phyloP scores from a whole-genome alignment of 1,139 yeast genomes.

The Protomyces lactucae-debilis region DNA sequence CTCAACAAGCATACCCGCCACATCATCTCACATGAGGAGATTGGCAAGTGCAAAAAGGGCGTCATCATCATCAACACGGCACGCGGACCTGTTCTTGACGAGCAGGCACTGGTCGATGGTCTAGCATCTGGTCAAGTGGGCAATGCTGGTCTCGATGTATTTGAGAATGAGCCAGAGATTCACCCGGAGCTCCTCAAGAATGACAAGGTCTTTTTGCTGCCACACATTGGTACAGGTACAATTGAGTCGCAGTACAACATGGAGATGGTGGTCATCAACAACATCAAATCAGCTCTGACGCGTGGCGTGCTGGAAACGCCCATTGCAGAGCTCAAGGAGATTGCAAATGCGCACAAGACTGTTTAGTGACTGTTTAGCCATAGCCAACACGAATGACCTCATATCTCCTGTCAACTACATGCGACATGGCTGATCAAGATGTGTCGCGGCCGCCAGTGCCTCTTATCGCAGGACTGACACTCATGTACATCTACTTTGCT shows the following conservation, averaged over 20 bases:
- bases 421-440: too few species aligned
- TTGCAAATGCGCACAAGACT: conserved; percentile 7
- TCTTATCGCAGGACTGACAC: neutral
- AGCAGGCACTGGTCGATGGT: conserved; percentile 63
- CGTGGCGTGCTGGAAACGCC: conserved; percentile 56
- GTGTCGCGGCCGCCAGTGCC: neutral
- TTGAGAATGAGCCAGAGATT: conserved; percentile 67
- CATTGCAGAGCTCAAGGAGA: conserved; percentile 32
- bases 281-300: conserved; percentile 44
- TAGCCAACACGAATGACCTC: neutral
- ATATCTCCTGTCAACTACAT: neutral
- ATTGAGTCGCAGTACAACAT: conserved; percentile 52
- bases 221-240: conserved; percentile 65
- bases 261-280: conserved; percentile 53
- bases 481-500: conserved; percentile 5
- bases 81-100: conserved; percentile 69
- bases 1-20: conserved; percentile 52
- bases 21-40: conserved; percentile 51
- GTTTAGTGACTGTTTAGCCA: neutral
- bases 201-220: conserved; percentile 53
- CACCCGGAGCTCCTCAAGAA: conserved; percentile 39
- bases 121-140: conserved; percentile 61
- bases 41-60: conserved; percentile 61
- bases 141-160: conserved; percentile 76
- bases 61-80: conserved; percentile 62